Evolutionary conservation across 179 eudicot species (phyloP), one percentile per base, ranked within the genome.

Genomic region (Actinidia polygama): DNA sequence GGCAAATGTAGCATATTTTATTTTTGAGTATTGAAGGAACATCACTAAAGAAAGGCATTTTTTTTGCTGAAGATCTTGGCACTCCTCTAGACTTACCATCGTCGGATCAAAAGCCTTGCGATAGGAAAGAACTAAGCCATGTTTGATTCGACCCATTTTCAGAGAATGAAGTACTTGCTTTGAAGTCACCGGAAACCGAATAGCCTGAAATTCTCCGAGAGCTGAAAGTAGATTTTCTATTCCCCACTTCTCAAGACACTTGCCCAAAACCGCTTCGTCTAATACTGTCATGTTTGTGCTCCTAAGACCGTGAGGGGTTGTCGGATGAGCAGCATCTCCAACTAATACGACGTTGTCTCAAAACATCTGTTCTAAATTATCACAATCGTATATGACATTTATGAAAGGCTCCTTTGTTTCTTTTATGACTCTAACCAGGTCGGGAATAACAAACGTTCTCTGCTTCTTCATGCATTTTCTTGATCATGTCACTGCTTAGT

Each of bases 271-370:
- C 3, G 91, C 90, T 61, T 93, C 98, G 75, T 94, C 98, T 16
- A 90, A 82, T 78, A 94, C 64, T 0, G 98, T 84, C 98, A 94
- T 93, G 85, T 94, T 94, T 68, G 95, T 94, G 91, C 98, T 94
- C 82, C 98, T 87, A 26, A 89, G 19, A 78, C 98, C 94, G 67
- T 94, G 97, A 59, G 98, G 98, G 46, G 92, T 95, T 10, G 93
- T 87, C 1, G 97, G 98, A 79, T 94, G 98, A 84, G 97, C 98
- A 62, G 95, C 97, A 62, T 94, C 98, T 83, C 98, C 98, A 10
- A 94, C 85, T 62, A 94, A 83, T 16, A 94, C 94, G 9, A 93
- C 93, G 44, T 92, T 90, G 87, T 90, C 90, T 92, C 91, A 94
- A 77, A 86, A 74, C 44, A 90, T 66, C 62, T 46, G 89, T 4